These are phyloP conservation scores for Syncephalastrum racemosum DNA, from an alignment of 371 early-diverging fungal species.

Conservation along the genomic window DNA sequence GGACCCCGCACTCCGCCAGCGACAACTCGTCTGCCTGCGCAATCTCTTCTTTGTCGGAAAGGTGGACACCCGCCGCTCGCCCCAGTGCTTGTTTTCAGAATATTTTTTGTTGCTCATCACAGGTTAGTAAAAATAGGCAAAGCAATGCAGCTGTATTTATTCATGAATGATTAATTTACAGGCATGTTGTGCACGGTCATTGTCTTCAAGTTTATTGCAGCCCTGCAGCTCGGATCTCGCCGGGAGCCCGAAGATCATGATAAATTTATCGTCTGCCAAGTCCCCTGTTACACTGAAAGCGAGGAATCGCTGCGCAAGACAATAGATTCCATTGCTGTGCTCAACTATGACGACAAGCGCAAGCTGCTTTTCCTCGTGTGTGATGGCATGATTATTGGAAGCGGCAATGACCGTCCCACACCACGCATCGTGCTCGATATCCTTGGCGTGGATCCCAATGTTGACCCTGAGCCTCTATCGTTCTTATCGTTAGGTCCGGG, in stretches of 20 bases:
- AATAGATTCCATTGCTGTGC: slow-evolving; percentile 77
- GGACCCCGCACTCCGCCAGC: slow-evolving; percentile 27
- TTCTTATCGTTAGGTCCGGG: slow-evolving; percentile 90
- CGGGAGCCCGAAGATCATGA: slow-evolving; percentile 87
- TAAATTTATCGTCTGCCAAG: slow-evolving; percentile 90
- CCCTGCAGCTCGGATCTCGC: slow-evolving; percentile 78
- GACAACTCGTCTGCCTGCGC: slow-evolving; percentile 68
- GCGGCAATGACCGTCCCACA: slow-evolving; percentile 93
- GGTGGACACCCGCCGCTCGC: slow-evolving; percentile 76
- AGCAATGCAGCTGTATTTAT: background rate
- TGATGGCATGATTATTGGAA: slow-evolving; percentile 88
- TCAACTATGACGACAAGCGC: slow-evolving; percentile 92
- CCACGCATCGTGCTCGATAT: slow-evolving; percentile 93
- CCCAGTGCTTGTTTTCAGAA: slow-evolving; percentile 81
- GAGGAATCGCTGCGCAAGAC: slow-evolving; percentile 91
- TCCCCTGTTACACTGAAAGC: slow-evolving; percentile 98
- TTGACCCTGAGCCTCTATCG: slow-evolving; percentile 81
- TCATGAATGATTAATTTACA: background rate
- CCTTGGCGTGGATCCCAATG: slow-evolving; percentile 75
- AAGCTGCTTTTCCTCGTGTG: slow-evolving; percentile 82
- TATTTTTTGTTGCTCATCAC: slow-evolving; percentile 80
- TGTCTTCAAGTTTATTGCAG: slow-evolving; percentile 89
- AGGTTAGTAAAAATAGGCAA: slow-evolving; percentile 12
- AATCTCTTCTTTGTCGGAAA: slow-evolving; percentile 83
- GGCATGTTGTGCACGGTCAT: slow-evolving; percentile 81